phyloP scores from a whole-genome alignment of 805 yeast species.

The Barnettozyma siamensis region DNA sequence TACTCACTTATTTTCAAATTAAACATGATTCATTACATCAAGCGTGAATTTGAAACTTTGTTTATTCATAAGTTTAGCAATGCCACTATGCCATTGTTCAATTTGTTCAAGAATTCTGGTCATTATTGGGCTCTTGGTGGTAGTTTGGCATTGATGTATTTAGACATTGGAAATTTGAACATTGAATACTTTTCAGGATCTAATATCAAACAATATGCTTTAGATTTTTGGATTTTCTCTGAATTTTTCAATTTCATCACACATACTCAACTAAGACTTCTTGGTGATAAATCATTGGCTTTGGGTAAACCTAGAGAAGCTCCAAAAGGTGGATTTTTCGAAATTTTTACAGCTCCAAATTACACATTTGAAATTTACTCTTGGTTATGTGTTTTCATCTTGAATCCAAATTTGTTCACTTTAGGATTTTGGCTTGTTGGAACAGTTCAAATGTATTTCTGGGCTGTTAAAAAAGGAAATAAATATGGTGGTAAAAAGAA shows the following conservation, averaged over 20 bases:
- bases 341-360: conserved; percentile 83
- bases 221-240: conserved; percentile 32
- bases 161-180: conserved; percentile 55
- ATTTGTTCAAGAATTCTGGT: conserved; percentile 79
- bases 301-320: conserved; percentile 33
- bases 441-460: conserved; percentile 75
- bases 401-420: conserved; percentile 75
- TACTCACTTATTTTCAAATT: conserved; percentile 34
- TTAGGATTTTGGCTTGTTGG: conserved; percentile 67
- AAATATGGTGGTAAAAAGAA: conserved; percentile 68
- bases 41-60: conserved; percentile 84
- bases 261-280: conserved; percentile 60
- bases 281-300: conserved; percentile 32
- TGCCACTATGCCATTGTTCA: conserved; percentile 87
- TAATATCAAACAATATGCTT: conserved; percentile 12
- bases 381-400: conserved; percentile 67
- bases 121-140: conserved; percentile 96
- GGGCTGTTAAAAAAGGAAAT: conserved; percentile 87
- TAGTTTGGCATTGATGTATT: conserved; percentile 42
- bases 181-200: conserved; percentile 33
- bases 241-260: conserved; percentile 70
- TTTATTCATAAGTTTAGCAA: conserved; percentile 81
- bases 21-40: conserved; percentile 69
- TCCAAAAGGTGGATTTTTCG: conserved; percentile 78
- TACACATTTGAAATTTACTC: conserved; percentile 80